Conservation (phyloP, 2,329 filamentous ascomycete species). For the Aureobasidium sp. region DNA sequence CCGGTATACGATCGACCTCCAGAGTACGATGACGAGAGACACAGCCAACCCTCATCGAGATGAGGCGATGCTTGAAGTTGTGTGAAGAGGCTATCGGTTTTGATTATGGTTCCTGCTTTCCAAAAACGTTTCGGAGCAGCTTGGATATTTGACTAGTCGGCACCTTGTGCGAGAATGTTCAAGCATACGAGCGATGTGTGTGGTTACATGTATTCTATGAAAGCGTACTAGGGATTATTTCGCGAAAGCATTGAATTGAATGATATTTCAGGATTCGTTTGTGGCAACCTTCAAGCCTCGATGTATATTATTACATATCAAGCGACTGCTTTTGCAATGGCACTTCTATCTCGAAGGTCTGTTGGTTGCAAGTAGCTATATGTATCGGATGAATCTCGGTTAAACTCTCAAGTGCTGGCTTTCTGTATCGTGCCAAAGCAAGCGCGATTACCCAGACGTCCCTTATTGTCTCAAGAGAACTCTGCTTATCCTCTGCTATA, state of each 20-base stretch:
- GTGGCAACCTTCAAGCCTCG: neutral
- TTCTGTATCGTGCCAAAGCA: too few relatives aligned
- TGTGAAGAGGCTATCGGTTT: neutral
- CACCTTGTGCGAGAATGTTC: neutral
- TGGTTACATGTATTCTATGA: neutral
- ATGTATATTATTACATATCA: neutral
- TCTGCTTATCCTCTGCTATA: too few relatives aligned
- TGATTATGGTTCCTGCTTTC: neutral
- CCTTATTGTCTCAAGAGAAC: too few relatives aligned
- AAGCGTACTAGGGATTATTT: neutral
- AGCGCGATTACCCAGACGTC: too few relatives aligned
- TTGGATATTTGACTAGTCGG: neutral
- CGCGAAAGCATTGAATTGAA: neutral
- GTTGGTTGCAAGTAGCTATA: too few relatives aligned
- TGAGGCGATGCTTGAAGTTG: neutral
- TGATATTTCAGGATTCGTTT: neutral
- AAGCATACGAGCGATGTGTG: neutral
- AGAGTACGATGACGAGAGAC: conserved; percentile 3
- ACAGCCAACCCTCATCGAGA: neutral
- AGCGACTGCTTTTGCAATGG: too few relatives aligned
- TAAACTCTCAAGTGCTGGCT: too few relatives aligned
- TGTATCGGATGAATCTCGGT: too few relatives aligned
- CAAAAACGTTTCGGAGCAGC: neutral
- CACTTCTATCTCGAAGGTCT: too few relatives aligned
- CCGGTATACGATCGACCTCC: conserved; percentile 1